These are phyloP conservation scores for Xylaria sp. DNA, from an alignment of 2,329 filamentous ascomycete genomes.

Conservation along the genomic window DNA sequence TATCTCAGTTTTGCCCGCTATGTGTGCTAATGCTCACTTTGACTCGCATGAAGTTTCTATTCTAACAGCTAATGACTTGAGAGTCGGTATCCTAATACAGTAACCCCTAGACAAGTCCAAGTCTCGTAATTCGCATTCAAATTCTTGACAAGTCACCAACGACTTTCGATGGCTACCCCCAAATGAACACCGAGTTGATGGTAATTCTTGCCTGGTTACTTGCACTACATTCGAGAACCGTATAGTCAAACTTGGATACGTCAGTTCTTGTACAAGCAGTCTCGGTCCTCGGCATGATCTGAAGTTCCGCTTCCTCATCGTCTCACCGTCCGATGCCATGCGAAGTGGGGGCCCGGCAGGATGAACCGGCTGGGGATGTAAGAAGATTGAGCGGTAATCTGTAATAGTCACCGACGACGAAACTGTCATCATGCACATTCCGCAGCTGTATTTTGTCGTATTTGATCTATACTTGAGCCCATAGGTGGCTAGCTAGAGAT, in stretches of 20 bases:
- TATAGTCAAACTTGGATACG: too few relatives aligned
- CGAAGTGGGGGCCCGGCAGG: constrained; percentile 10
- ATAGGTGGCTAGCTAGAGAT: background rate
- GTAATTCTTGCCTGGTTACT: background rate
- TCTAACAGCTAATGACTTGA: background rate
- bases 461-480: background rate
- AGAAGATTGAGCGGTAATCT: background rate
- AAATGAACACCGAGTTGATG: background rate
- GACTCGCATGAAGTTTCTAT: too few relatives aligned
- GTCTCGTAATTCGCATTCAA: background rate
- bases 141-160: background rate
- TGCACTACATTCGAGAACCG: background rate
- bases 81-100: background rate
- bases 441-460: background rate
- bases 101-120: background rate
- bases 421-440: background rate
- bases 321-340: background rate
- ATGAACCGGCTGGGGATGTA: constrained; percentile 1
- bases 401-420: constrained; percentile 17
- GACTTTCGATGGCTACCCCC: background rate
- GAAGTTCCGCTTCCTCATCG: background rate
- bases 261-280: too few relatives aligned
- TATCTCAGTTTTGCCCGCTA: too few relatives aligned
- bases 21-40: too few relatives aligned
- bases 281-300: too few relatives aligned